Evolutionary conservation across 2,329 filamentous ascomycete species (phyloP).

Genomic region (Beauveria sp.): DNA sequence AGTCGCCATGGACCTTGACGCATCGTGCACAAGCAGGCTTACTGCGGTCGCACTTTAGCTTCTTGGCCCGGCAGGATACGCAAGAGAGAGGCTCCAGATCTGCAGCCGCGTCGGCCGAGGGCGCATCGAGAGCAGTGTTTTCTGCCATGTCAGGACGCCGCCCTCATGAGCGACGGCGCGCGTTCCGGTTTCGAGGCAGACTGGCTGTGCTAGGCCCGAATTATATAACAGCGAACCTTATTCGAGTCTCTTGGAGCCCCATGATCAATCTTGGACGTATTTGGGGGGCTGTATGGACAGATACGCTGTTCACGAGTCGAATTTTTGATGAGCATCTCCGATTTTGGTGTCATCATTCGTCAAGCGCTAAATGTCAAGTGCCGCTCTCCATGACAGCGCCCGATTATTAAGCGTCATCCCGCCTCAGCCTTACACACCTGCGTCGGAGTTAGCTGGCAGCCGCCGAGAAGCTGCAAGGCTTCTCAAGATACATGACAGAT

Average conservation of each 20-base stretch:
- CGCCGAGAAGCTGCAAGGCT: not conserved
- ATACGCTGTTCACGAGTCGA: not conserved
- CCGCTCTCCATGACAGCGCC: not conserved
- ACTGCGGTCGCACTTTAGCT: constrained; percentile 77
- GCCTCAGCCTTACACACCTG: not conserved
- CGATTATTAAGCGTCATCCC: constrained; percentile 7
- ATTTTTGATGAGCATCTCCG: not conserved
- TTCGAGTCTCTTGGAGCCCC: not conserved
- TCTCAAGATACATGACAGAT: not conserved
- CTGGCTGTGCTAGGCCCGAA: not conserved
- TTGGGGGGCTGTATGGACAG: not conserved
- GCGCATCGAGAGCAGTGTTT: not conserved
- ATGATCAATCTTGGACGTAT: not conserved
- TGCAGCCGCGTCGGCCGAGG: not conserved
- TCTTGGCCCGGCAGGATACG: constrained; percentile 73
- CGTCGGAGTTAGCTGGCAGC: not conserved
- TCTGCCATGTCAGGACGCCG: constrained; percentile 4
- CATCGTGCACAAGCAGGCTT: constrained; percentile 79
- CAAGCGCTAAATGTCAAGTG: not conserved
- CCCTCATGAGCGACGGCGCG: not conserved
- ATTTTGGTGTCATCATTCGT: not conserved
- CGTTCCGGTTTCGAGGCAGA: not conserved
- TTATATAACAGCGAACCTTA: not conserved
- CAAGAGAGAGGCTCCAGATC: constrained; percentile 58
- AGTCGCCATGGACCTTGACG: constrained; percentile 64